Conservation (phyloP, 345 rosid species). For the Hirschfeldia incana region DNA sequence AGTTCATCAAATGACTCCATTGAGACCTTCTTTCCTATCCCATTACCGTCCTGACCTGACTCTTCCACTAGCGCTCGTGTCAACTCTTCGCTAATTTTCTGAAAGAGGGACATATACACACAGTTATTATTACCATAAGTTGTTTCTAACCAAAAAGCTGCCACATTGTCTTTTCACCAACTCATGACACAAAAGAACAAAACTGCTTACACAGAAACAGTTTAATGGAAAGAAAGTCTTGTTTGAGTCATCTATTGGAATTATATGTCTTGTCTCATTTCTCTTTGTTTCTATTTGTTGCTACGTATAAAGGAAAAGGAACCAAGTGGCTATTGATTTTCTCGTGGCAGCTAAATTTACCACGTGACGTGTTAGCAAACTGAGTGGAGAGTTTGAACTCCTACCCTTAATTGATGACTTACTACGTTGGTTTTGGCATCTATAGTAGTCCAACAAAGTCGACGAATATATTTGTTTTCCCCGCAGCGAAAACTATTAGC, state of each 20-base stretch:
- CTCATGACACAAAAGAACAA: slow-evolving; percentile 39
- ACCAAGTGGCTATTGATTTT: slow-evolving; percentile 32
- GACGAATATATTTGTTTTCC: neutral
- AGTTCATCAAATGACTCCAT: slow-evolving; percentile 71
- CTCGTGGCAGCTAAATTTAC: slow-evolving; percentile 24
- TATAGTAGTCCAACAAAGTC: slow-evolving; percentile 14
- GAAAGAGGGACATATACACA: slow-evolving; percentile 41
- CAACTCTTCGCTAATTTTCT: slow-evolving; percentile 78
- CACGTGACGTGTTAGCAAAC: slow-evolving; percentile 29
- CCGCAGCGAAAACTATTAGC: neutral
- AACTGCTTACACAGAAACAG: slow-evolving; percentile 10
- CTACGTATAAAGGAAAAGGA: slow-evolving; percentile 18
- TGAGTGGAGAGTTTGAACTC: slow-evolving; percentile 29
- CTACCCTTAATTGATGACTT: too few relatives aligned
- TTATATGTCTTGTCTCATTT: slow-evolving; percentile 35
- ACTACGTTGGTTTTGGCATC: slow-evolving; percentile 21
- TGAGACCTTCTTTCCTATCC: slow-evolving; percentile 44
- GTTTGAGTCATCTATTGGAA: slow-evolving; percentile 33
- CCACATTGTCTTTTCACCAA: slow-evolving; percentile 32
- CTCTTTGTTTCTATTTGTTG: slow-evolving; percentile 33
- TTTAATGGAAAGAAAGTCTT: neutral
- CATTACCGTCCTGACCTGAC: slow-evolving; percentile 46
- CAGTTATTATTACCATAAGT: slow-evolving; percentile 24
- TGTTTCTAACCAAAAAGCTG: slow-evolving; percentile 35
- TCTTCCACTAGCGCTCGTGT: slow-evolving; percentile 70